These are phyloP conservation scores for Fusarium dlaminii DNA, from an alignment of 2,329 filamentous ascomycete genomes.

Conservation along the genomic window DNA sequence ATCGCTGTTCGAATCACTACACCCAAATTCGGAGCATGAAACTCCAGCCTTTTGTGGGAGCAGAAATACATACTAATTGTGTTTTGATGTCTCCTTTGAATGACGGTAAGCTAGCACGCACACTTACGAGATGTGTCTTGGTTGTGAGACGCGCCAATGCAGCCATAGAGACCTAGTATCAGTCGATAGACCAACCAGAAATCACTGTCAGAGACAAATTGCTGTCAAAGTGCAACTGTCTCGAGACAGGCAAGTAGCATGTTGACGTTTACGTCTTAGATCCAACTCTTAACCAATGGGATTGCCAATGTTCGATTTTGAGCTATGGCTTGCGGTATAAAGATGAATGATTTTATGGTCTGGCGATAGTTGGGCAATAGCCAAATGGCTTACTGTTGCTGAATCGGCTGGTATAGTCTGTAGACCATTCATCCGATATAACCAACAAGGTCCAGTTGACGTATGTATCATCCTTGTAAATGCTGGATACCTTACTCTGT, in stretches of 20 bases:
- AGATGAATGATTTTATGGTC: neutral
- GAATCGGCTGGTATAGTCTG: neutral
- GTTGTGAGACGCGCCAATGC: constrained; percentile 27
- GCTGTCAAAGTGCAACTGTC: constrained; percentile 16
- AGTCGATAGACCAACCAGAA: neutral
- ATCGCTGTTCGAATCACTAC: constrained; percentile 17
- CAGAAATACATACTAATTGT: neutral
- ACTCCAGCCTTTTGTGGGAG: constrained; percentile 13
- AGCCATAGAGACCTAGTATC: constrained; percentile 7
- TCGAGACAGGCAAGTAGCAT: neutral
- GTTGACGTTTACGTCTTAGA: neutral
- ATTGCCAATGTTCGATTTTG: neutral
- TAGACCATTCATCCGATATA: neutral
- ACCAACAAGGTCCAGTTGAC: neutral
- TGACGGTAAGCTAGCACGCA: constrained; percentile 1
- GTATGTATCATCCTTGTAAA: neutral
- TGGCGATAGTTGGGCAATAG: neutral
- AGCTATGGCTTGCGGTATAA: neutral
- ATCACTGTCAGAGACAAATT: constrained; percentile 6
- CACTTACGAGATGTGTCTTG: constrained; percentile 16
- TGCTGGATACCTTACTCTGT: neutral
- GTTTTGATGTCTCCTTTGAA: neutral
- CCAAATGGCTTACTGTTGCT: neutral
- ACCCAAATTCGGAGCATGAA: constrained; percentile 28
- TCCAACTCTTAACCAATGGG: neutral